Evolutionary conservation across 108 stramenopile genomes (phyloP).

Genomic region (Pseudonitzschia delicatissima): DNA sequence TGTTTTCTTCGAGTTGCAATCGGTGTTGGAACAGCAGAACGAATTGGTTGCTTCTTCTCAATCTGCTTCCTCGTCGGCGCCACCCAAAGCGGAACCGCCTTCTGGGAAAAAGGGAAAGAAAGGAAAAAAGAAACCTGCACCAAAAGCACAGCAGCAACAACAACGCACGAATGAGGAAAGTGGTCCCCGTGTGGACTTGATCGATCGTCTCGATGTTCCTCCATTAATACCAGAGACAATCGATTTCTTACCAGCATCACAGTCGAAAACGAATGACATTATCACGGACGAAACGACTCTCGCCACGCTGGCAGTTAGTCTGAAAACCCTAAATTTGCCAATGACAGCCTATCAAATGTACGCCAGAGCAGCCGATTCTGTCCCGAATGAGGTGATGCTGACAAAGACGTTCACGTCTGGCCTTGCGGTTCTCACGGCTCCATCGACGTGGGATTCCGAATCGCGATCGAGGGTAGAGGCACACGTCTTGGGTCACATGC

Average conservation of each 20-base stretch:
- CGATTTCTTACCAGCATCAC: neutral
- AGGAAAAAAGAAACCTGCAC: slow-evolving; percentile 36
- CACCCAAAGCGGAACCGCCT: slow-evolving; percentile 15
- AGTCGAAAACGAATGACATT: neutral
- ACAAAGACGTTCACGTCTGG: slow-evolving; percentile 36
- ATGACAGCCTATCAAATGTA: slow-evolving; percentile 49
- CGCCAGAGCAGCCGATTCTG: slow-evolving; percentile 30
- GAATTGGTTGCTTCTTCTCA: neutral
- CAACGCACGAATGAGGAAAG: neutral
- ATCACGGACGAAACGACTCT: slow-evolving; percentile 36
- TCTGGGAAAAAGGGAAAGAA: slow-evolving; percentile 34
- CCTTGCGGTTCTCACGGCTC: slow-evolving; percentile 33
- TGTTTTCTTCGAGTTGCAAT: slow-evolving; percentile 37
- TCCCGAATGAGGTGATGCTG: slow-evolving; percentile 12
- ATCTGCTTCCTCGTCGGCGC: neutral
- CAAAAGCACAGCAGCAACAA: slow-evolving; percentile 4
- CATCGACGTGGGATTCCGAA: slow-evolving; percentile 21
- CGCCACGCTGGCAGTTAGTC: slow-evolving; percentile 40
- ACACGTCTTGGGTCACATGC: slow-evolving; percentile 38
- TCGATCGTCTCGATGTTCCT: slow-evolving; percentile 29
- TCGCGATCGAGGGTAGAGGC: slow-evolving; percentile 10
- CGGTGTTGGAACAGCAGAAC: slow-evolving; percentile 22
- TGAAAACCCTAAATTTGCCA: slow-evolving; percentile 30
- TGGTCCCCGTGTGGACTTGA: slow-evolving; percentile 16
- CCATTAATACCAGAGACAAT: slow-evolving; percentile 23